These are phyloP conservation scores for Pleurotus platypus DNA, from an alignment of 768 basidiomycete species.

Conservation along the genomic window DNA sequence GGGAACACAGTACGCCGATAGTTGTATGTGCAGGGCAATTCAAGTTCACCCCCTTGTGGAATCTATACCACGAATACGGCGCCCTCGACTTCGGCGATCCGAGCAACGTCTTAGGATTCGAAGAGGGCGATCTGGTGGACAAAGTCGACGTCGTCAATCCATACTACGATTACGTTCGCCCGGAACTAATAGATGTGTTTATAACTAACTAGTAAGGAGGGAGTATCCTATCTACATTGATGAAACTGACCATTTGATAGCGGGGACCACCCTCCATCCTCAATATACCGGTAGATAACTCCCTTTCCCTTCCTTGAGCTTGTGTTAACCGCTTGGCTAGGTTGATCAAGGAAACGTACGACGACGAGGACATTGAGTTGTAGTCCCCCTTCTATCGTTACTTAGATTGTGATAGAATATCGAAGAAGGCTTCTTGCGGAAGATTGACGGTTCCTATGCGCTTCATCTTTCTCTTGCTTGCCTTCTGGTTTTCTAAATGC, in stretches of 20 bases:
- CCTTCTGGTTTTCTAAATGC: conserved; percentile 87
- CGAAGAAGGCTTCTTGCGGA: conserved; percentile 95
- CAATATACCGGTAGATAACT: conserved; percentile 70
- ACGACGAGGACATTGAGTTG: conserved; percentile 89
- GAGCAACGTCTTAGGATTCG: conserved; percentile 60
- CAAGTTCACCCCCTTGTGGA: conserved; percentile 92
- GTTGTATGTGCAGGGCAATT: conserved; percentile 95
- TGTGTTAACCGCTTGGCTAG: conserved; percentile 29
- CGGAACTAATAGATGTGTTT: conserved; percentile 89
- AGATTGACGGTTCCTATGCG: conserved; percentile 84
- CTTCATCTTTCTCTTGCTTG: conserved; percentile 88
- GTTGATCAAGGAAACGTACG: conserved; percentile 90
- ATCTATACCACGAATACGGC: conserved; percentile 81
- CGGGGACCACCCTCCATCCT: conserved; percentile 94
- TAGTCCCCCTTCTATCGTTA: conserved; percentile 25
- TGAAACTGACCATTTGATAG: conserved; percentile 35
- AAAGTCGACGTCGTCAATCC: conserved; percentile 93
- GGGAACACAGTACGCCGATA: conserved; percentile 86
- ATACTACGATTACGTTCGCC: conserved; percentile 94
- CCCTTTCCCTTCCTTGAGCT: not conserved
- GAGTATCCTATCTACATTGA: conserved; percentile 9
- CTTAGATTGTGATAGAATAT: conserved; percentile 48
- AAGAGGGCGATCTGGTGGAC: conserved; percentile 76
- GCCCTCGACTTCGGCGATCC: conserved; percentile 78
- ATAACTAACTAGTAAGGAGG: conserved; percentile 92